Percentiles rank a stretch among this genome's conserved stretches.
Conservation (phyloP, 176 grass and related monocot genomes). For the Cymbopogon citratus region DNA sequence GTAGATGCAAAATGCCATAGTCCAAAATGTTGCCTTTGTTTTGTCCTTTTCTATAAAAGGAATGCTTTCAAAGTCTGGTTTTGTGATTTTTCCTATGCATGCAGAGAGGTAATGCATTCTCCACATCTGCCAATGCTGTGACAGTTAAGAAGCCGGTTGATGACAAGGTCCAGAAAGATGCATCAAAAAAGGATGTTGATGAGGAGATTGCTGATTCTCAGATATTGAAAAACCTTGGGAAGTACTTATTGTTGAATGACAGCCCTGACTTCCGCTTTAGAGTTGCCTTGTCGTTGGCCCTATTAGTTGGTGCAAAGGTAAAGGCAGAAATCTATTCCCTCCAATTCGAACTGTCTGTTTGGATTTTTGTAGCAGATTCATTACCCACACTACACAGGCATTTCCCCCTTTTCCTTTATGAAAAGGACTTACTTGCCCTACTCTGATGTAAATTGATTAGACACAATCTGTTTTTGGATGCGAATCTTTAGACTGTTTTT, state of each 20-base stretch:
- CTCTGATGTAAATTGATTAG: background rate
- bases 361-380: background rate
- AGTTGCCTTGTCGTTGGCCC: slow-evolving; percentile 59
- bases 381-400: background rate
- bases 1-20: background rate
- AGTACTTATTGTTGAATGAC: slow-evolving; percentile 80
- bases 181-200: slow-evolving; percentile 49
- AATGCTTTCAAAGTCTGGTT: slow-evolving; percentile 13
- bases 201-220: slow-evolving; percentile 71
- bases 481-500: background rate
- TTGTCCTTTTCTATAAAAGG: background rate
- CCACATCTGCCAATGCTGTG: slow-evolving; percentile 62
- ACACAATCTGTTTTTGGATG: background rate
- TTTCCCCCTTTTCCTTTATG: background rate
- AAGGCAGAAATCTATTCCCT: background rate
- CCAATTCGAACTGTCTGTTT: background rate
- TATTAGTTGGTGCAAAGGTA: slow-evolving; percentile 97
- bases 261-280: slow-evolving; percentile 85
- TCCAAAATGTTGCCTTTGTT: background rate
- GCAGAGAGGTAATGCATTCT: slow-evolving; percentile 66
- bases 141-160: slow-evolving; percentile 38
- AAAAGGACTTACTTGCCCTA: slow-evolving; percentile 1
- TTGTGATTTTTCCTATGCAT: slow-evolving; percentile 29
- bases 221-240: slow-evolving; percentile 75
- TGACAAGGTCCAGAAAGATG: slow-evolving; percentile 50